Evolutionary conservation across 164 flowering plant genomes (phyloP), one percentile per base, ranked within the genome.

Genomic region (Dillenia turbinata): DNA sequence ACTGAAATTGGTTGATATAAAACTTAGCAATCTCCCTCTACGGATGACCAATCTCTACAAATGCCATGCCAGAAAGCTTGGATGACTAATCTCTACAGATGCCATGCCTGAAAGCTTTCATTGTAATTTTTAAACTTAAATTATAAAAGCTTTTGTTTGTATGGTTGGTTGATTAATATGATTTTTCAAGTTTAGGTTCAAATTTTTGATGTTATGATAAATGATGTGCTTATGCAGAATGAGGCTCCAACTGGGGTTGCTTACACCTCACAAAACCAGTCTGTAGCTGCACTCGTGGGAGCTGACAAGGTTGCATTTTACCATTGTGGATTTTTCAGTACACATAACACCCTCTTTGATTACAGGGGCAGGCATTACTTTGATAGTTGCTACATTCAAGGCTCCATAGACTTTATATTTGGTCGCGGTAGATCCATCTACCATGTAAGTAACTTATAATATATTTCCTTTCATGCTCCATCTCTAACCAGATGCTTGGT

Each of bases 341-440:
- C 78, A 10, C 90, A 87, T 56, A 91, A 91, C 78, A 91, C 94
- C 12, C 83, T 87, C 45, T 88, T 85, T 52, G 97, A 90, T 59
- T 65, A 77, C 59, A 88, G 73, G 67, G 97, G 96, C 53, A 70
- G 89, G 19, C 97, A 91, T 64, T 89, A 78, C 71, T 89, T 88
- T 33, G 79, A 83, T 4, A 71, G 67, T 11, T 90, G 97, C 71
- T 90, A 90, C 78, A 84, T 92, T 61, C 95, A 89, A n/a, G 98
- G 98, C 67, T 83, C 97, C 26, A 73, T 92, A 8, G 98, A 90
- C 65, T 85, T 90, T 81, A 87, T 92, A 46, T 92, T 86, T 47
- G 98, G 98, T 54, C 89, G 81, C 10, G 96, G 71, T 54, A 78
- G 69, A 55, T 82, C 85, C 44, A 16, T 81, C 12, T 84, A 74